Evolutionary conservation across 768 basidiomycete species (phyloP), one percentile per base, ranked within the genome.

Genomic region (Tricholoma furcatifolium): DNA sequence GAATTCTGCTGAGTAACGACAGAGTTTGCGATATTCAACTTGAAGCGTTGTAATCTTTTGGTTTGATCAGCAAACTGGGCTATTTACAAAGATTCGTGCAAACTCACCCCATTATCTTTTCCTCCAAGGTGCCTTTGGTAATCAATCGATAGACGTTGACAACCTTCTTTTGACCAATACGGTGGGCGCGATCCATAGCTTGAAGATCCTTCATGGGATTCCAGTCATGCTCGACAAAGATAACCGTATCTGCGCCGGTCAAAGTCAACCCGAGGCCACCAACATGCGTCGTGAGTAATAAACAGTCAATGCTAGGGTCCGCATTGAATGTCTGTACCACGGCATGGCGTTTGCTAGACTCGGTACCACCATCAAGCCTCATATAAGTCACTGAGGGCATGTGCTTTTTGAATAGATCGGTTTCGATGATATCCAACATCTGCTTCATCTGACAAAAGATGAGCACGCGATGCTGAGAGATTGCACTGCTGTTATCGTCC

Each of bases 191-290:
- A 66, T 99, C 97, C 97, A 99, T 99, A 7, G 97, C 97, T 65
- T 99, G 97, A 6, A 98, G 73, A 74, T 99, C 97, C 69, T 98
- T 98, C 94, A 96, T 97, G 6, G 97, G 97, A 67, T 99, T 99
- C 97, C 97, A 99, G 67, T 99, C 97, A 62, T 99, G 97, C 67
- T 99, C 97, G 47, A 99, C 93, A 62, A 99, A 99, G 58, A 99
- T 97, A 53, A 99, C 97, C 0, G 97, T 99, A 67, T 99, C 97
- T 6, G 97, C 97, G 18, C 97, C 96, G 0, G 97, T 99, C 58
- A 99, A 73, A 17, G 96, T 99, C 65, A 99, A 73, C 6, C 97
- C 97, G 23, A 99, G 74, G 2, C 97, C 97, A 51, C 97, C 97
- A 41, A 99, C 96, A 61, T 95, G 93, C 0, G 97, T 99, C 1